Evolutionary conservation across 169 alveolate species (phyloP), one percentile per base, ranked within the genome.

Genomic region (Perkinsus chesapeaki): DNA sequence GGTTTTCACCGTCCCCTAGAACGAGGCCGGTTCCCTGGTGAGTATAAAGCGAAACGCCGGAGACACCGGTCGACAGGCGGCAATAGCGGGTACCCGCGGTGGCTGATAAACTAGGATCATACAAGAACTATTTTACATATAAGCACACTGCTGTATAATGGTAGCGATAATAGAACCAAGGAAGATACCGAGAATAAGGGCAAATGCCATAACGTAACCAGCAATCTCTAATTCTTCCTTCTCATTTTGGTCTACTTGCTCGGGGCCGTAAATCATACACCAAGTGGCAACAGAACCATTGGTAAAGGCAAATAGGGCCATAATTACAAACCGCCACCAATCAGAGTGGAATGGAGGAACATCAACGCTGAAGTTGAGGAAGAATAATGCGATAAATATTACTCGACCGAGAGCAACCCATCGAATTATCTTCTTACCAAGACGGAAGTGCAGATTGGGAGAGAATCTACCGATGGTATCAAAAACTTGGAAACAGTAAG

Each of bases 251-350:
- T 73, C 73, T 0, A 92, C 95, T 38, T 48, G 39, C 0, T 91
- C 27, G 20, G 95, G 94, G 19, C 95, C 95, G 31, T 34, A 39
- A 39, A 93, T 92, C 95, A 93, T 93, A n/a, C 34, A 43, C 60
- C 48, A 93, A 0, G 95, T 93, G 12, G 92, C 91, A 34, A 93
- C 39, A 39, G 38, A 39, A 34, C 95, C 95, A 43, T 93, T 93
- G 39, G 95, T 37, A 38, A 48, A 93, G 23, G 94, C 94, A 39
- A 39, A 93, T 23, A 93, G 16, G 9, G 95, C 95, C 95, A 93
- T 93, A 47, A 92, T 91, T 7, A 91, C 92, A 34, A 93, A 39
- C 72, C 93, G 91, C 39, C 93, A 93, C 92, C 94, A 93, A 39
- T 60, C 82, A 7, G 82, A 60, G 23, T 60, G 82, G 82, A 60